Percentiles rank a stretch among this genome's conserved stretches.
Conservation (phyloP, 805 yeast genomes). For the Zygoascus bituminiphila region DNA sequence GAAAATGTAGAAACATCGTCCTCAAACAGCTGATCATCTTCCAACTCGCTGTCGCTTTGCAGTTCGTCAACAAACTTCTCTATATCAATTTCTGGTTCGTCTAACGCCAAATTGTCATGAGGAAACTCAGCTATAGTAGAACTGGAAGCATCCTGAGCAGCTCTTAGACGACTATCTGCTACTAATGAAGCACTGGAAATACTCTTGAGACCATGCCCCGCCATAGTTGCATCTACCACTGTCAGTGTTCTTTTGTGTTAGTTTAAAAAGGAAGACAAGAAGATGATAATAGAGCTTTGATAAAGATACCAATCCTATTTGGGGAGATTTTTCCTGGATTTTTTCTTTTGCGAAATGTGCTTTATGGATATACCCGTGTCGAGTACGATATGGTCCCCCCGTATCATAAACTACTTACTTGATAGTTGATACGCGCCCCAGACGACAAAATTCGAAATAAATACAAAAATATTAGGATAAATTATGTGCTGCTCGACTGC, state of each 20-base stretch:
- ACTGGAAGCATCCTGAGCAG: background rate
- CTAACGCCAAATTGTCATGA: constrained; percentile 40
- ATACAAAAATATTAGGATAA: no score
- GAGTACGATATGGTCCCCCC: no score
- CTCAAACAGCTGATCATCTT: constrained; percentile 33
- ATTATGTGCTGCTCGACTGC: no score
- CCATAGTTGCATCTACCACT: background rate
- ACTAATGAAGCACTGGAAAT: background rate
- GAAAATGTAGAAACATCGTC: constrained; percentile 42
- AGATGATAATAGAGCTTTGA: no score
- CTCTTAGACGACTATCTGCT: background rate
- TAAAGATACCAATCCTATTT: no score
- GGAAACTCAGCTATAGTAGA: constrained; percentile 21
- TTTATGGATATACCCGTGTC: no score
- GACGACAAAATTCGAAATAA: no score
- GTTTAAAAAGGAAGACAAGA: background rate
- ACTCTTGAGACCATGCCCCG: background rate
- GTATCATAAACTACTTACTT: no score
- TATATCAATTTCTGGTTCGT: constrained; percentile 61
- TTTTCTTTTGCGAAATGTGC: no score
- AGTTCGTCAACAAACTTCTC: constrained; percentile 53
- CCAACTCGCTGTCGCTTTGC: constrained; percentile 53
- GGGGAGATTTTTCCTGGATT: no score
- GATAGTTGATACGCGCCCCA: no score
- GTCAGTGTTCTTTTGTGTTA: background rate